A percentile compares a stretch with the other conserved stretches of the same genome.
Conservation (phyloP, 352 stramenopile species). For the Phytopythium helicoides region DNA sequence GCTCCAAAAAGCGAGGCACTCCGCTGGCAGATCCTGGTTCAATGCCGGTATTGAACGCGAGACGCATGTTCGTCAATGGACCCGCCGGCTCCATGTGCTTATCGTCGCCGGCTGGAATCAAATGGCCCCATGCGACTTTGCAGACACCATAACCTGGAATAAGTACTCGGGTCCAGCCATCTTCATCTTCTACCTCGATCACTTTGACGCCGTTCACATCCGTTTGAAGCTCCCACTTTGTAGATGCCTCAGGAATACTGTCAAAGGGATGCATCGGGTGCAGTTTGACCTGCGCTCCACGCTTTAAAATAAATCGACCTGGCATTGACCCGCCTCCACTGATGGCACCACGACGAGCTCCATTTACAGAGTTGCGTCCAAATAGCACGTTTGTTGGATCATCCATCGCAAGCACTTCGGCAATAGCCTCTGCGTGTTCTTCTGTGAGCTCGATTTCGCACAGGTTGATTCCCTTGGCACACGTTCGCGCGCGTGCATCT, state of each 20-base stretch:
- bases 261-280: background rate
- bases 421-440: background rate
- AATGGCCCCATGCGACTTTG: background rate
- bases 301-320: background rate
- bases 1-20: background rate
- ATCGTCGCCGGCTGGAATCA: background rate
- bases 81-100: too few relatives aligned
- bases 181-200: background rate
- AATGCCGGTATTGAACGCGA: too few relatives aligned
- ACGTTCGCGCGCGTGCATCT: background rate
- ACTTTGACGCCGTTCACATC: background rate
- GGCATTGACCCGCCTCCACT: background rate
- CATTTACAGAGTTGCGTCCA: background rate
- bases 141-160: conserved; percentile 1
- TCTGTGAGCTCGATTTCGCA: background rate
- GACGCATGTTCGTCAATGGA: too few relatives aligned
- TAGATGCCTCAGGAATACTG: background rate
- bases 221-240: background rate
- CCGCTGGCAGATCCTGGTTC: too few relatives aligned
- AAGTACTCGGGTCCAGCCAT: background rate
- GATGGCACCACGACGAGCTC: too few relatives aligned
- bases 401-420: background rate
- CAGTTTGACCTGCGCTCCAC: background rate
- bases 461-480: background rate
- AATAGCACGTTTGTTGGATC: background rate